Conservation (phyloP, 768 basidiomycete genomes). For the Trametes cinnabarina region DNA sequence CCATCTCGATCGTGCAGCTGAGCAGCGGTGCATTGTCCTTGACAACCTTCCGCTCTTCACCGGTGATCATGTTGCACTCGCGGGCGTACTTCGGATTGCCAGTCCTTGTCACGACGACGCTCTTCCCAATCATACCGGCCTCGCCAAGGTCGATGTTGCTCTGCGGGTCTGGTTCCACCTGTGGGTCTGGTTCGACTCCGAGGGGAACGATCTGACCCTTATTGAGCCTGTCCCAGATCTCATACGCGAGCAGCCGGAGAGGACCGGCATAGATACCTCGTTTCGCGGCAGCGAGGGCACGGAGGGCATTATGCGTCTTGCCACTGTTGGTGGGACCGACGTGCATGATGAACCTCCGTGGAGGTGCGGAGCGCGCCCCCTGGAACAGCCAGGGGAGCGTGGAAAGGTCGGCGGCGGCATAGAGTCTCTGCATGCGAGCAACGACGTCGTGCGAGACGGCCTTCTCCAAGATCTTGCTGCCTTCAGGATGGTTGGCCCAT, state of each 20-base stretch:
- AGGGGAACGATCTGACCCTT: constrained; percentile 81
- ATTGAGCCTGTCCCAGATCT: constrained; percentile 91
- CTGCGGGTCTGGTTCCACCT: constrained; percentile 37
- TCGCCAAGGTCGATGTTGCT: constrained; percentile 34
- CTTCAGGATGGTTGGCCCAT: constrained; percentile 47
- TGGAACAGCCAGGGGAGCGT: constrained; percentile 50
- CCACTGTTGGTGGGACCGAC: constrained; percentile 98
- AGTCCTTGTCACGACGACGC: constrained; percentile 26
- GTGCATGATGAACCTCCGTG: constrained; percentile 85
- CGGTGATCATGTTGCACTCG: constrained; percentile 84
- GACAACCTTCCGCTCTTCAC: constrained; percentile 83
- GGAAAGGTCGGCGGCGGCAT: constrained; percentile 40
- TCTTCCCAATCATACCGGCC: constrained; percentile 6
- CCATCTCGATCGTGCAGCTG: constrained; percentile 97
- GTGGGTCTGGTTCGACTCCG: constrained; percentile 47
- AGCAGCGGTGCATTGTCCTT: constrained; percentile 50
- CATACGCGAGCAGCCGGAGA: constrained; percentile 88
- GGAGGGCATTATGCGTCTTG: constrained; percentile 91
- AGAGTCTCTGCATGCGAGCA: constrained; percentile 36
- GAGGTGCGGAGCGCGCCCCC: constrained; percentile 52
- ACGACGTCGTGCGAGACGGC: constrained; percentile 36
- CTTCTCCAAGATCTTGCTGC: constrained; percentile 23
- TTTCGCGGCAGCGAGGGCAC: constrained; percentile 74
- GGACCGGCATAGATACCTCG: constrained; percentile 89
- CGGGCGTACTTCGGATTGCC: constrained; percentile 52